Conservation (phyloP, 2,329 filamentous ascomycete genomes). For the Waltergamsia citrina region DNA sequence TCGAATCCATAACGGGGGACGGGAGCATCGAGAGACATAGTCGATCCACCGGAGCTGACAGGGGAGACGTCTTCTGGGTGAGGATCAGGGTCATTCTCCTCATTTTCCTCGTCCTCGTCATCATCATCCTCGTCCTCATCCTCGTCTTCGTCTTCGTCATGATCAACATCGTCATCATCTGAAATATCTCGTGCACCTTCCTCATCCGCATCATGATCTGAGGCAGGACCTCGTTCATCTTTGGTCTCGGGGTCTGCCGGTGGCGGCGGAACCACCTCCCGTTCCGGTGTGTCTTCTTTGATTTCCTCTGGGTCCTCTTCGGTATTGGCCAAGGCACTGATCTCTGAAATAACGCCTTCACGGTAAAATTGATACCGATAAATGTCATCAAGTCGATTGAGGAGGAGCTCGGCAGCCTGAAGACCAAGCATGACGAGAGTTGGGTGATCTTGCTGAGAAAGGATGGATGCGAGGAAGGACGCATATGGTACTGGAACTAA, state of each 20-base stretch:
- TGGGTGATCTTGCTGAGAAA: conserved; percentile 90
- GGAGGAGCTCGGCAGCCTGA: conserved; percentile 79
- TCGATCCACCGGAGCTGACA: conserved; percentile 55
- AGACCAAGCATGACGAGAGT: conserved; percentile 79
- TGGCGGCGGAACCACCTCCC: conserved; percentile 7
- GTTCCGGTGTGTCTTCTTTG: conserved; percentile 8
- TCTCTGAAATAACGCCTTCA: conserved; percentile 90
- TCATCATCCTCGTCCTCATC: conserved; percentile 39
- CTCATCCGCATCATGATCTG: conserved; percentile 14
- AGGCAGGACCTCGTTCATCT: conserved; percentile 6
- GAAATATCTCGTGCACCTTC: conserved; percentile 5
- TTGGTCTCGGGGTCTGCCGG: conserved; percentile 16
- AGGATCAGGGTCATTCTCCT: conserved; percentile 37
- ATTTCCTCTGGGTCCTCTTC: conserved; percentile 23
- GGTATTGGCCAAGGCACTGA: conserved; percentile 67
- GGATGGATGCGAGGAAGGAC: conserved; percentile 87
- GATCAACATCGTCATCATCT: conserved; percentile 11
- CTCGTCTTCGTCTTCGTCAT: conserved; percentile 32
- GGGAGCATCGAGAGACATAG: conserved; percentile 52
- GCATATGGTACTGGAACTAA: conserved; percentile 85
- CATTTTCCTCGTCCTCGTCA: conserved; percentile 42
- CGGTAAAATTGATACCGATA: conserved; percentile 97
- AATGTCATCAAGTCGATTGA: conserved; percentile 74
- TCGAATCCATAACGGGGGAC: conserved; percentile 37
- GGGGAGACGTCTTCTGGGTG: conserved; percentile 48